Evolutionary conservation across 169 alveolate genomes (phyloP).

Genomic region (Blepharisma undulans): DNA sequence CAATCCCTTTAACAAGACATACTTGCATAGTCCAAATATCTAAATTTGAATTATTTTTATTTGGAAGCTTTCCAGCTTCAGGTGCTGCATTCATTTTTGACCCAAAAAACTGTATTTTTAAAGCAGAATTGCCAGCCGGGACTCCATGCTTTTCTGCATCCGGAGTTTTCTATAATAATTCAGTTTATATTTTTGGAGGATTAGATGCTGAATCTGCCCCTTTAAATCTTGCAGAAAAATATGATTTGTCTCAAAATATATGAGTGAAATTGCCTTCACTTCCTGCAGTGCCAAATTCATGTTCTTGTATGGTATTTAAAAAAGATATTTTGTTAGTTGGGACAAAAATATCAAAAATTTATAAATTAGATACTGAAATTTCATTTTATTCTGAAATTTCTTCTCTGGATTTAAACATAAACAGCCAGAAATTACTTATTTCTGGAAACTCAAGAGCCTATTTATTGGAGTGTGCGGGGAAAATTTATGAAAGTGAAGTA

Average conservation of each 20-base stretch:
- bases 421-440: neutral
- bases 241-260: neutral
- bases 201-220: neutral
- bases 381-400: neutral
- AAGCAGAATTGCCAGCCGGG: neutral
- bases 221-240: neutral
- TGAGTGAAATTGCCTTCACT: neutral
- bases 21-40: neutral
- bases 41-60: neutral
- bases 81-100: neutral
- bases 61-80: neutral
- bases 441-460: neutral
- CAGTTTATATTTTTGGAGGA: neutral
- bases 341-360: neutral
- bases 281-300: neutral
- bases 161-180: neutral
- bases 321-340: neutral
- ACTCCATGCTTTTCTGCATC: neutral
- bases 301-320: neutral
- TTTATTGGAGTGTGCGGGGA: neutral
- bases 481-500: neutral
- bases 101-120: neutral
- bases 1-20: neutral
- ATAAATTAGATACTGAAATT: neutral
- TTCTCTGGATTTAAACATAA: neutral